These are phyloP conservation scores for Mycena rebaudengoi DNA, from an alignment of 768 basidiomycete genomes.

Conservation along the genomic window DNA sequence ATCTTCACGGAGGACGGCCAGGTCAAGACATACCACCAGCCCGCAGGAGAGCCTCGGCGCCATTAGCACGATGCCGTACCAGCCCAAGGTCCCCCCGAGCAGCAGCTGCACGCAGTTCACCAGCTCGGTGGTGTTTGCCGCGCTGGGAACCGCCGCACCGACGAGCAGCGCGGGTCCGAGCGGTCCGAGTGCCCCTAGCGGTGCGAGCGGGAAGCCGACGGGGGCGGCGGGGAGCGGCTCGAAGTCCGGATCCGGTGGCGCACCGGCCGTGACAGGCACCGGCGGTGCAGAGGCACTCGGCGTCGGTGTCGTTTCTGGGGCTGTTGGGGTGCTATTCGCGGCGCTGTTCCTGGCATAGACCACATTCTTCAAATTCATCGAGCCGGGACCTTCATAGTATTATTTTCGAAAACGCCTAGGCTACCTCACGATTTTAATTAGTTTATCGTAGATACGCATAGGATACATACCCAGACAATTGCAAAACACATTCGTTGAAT, in stretches of 20 bases:
- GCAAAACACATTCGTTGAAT: too few species aligned
- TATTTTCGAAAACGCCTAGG: too few species aligned
- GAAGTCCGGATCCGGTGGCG: neutral
- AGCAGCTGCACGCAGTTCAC: constrained; percentile 45
- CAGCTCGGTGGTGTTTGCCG: constrained; percentile 41
- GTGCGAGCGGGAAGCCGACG: neutral
- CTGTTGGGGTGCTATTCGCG: constrained; percentile 28
- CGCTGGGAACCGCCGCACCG: constrained; percentile 10
- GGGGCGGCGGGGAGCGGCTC: neutral
- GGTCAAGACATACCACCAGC: constrained; percentile 53
- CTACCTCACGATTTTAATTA: too few species aligned
- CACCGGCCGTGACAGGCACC: neutral
- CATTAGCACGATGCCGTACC: constrained; percentile 53
- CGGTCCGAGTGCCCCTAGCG: too few species aligned
- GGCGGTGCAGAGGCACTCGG: constrained; percentile 7
- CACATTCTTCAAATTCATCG: too few species aligned
- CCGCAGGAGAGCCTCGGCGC: constrained; percentile 51
- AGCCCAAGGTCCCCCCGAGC: constrained; percentile 47
- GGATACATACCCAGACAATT: too few species aligned
- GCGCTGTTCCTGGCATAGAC: constrained; percentile 30
- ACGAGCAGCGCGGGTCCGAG: neutral
- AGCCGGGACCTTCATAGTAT: too few species aligned
- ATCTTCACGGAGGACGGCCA: constrained; percentile 45
- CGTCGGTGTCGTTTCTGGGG: neutral
- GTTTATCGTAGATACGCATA: too few species aligned